Base-by-base conservation (phyloP, 2,329 filamentous ascomycete genomes). In the Diaporthe ampelina region DNA sequence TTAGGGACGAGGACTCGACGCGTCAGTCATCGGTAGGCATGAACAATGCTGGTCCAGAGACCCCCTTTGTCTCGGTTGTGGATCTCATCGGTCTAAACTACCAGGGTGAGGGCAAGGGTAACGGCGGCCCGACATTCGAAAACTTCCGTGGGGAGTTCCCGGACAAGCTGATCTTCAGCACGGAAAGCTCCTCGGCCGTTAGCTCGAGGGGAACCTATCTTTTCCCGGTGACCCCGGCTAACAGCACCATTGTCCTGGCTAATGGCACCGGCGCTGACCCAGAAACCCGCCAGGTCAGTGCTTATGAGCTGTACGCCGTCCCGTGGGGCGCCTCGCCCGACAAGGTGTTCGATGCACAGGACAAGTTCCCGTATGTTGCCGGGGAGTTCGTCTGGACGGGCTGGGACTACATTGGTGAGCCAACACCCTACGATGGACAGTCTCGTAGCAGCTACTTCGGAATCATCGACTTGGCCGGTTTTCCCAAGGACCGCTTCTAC, bases 401-500 rank as follows among this genome's bases (percentile, higher is more conserved):
- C 0, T 88, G 80, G 76, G 87, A 88, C 74, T 88, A 88, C 77
- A 76, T 88, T 13, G 86, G 87, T 24, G 87, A 89, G 78, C 86
- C 86, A 1, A 87, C 85, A 11, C 87, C 87, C 0, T 90, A 87
- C 77, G 81, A 87, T 76, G 63, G 63, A 17, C 35, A 56, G 8
- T 81, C 87, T 13, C 85, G 87, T 17, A 88, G 85, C 78, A 87
- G 86, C 1, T 90, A 90, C 77, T 90, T 86, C 56, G 88, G 89
- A 9, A 89, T 90, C 74, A 84, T 90, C 56, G 89, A 91, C 72
- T 80, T 90, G 19, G 88, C 89, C 0, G 89, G 89, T 0, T 90
- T 91, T 80, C 84, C 83, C 74, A 91, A 90, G 79, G 88, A 90
- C 73, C 82, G 88, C 0, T 90, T 86, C 79, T 89, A 84, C 76